A percentile compares a stretch with the other conserved stretches of the same genome.
Conservation (phyloP, 2,329 filamentous ascomycete species). For the Penicillium sp. region DNA sequence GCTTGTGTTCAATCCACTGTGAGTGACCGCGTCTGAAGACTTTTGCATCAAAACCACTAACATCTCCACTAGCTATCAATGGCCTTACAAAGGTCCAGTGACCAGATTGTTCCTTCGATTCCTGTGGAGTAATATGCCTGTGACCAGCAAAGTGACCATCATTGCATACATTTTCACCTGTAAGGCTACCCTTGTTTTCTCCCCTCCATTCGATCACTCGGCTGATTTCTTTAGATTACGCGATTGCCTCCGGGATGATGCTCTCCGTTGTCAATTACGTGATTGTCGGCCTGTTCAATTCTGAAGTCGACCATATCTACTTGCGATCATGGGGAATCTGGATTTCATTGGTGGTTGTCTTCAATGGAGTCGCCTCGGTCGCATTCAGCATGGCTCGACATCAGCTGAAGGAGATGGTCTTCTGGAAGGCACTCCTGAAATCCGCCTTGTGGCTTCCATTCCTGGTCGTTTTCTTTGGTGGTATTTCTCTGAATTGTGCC, state of each 20-base stretch:
- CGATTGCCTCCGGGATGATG: conserved; percentile 62
- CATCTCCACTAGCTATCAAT: conserved; percentile 45
- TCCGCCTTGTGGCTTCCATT: conserved; percentile 61
- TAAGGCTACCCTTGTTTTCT: conserved; percentile 4
- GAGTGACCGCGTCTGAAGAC: not conserved
- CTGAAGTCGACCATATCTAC: conserved; percentile 61
- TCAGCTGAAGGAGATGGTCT: conserved; percentile 50
- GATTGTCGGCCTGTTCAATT: conserved; percentile 64
- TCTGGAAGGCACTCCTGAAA: conserved; percentile 47
- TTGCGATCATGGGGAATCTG: conserved; percentile 61
- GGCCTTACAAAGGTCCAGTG: conserved; percentile 68
- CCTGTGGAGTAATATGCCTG: conserved; percentile 57
- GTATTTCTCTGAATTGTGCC: conserved; percentile 74
- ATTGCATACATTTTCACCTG: conserved; percentile 64
- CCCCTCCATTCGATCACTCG: not conserved
- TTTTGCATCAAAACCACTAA: not conserved
- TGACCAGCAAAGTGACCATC: conserved; percentile 63
- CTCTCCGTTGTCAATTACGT: conserved; percentile 66
- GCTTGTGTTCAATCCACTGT: conserved; percentile 70
- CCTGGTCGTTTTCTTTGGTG: conserved; percentile 72
- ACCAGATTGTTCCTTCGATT: conserved; percentile 72
- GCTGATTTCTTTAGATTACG: conserved; percentile 47
- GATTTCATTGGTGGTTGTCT: conserved; percentile 59
- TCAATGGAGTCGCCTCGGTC: conserved; percentile 57
- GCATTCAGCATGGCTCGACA: conserved; percentile 59